Percentiles rank a stretch among this genome's conserved stretches.
phyloP scores from a whole-genome alignment of 2,329 filamentous ascomycete species.

The Trichoderma sp. region DNA sequence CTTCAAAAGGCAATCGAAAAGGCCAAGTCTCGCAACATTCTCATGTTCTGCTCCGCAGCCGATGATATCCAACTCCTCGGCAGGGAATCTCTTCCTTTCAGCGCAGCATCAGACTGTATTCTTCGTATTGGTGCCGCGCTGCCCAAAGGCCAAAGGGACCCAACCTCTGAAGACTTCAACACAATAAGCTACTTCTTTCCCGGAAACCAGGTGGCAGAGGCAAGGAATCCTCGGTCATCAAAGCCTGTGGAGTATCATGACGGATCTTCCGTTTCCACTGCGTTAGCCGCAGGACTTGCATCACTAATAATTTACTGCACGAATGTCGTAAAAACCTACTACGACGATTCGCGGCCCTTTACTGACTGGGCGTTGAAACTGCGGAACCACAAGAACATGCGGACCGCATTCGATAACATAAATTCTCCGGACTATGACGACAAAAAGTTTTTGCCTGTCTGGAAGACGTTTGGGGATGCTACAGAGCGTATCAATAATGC shows the following conservation, averaged over 20 bases:
- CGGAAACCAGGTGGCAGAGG: not conserved
- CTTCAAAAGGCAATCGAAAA: not conserved
- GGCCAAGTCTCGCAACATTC: not conserved
- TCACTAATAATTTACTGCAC: not conserved
- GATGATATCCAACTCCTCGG: not conserved
- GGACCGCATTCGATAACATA: not conserved
- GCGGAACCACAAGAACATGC: not conserved
- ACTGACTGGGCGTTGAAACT: not conserved
- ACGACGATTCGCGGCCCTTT: not conserved
- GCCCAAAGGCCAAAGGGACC: not conserved
- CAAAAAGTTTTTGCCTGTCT: not conserved
- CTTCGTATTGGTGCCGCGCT: not conserved
- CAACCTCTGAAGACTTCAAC: not conserved
- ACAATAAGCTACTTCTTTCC: not conserved
- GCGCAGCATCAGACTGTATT: not conserved
- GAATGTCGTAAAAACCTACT: not conserved
- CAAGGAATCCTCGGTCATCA: not conserved
- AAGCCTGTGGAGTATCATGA: not conserved
- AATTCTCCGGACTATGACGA: not conserved
- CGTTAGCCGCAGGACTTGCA: not conserved
- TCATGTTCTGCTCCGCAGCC: not conserved
- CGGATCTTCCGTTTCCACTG: not conserved
- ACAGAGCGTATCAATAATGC: not conserved
- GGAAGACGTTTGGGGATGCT: not conserved
- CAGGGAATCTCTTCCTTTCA: not conserved